phyloP scores from a whole-genome alignment of 116 monocot genomes.

The Iris pallida region DNA sequence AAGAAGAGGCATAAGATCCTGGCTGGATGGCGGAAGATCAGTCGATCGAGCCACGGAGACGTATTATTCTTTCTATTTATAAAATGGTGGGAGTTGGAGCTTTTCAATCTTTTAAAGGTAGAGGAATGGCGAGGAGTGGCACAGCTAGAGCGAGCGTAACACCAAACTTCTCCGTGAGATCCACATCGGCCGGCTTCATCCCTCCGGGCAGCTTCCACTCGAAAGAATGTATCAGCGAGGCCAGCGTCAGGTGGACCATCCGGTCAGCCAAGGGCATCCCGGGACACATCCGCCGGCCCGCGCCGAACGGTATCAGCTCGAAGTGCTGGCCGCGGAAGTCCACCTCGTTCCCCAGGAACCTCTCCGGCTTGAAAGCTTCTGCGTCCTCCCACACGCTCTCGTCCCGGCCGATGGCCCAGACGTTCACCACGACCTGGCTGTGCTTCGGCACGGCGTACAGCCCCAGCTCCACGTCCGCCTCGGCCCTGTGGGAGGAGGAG shows the following conservation, averaged over 20 bases:
- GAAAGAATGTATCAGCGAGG: slow-evolving; percentile 18
- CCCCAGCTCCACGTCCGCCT: neutral
- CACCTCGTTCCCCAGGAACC: neutral
- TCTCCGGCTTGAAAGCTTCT: slow-evolving; percentile 10
- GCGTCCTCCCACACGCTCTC: slow-evolving; percentile 9
- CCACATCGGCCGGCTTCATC: neutral
- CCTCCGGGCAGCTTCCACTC: slow-evolving; percentile 26
- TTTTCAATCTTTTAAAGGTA: slow-evolving; percentile 3
- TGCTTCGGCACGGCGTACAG: slow-evolving; percentile 15
- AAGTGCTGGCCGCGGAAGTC: neutral
- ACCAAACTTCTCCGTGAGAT: slow-evolving; percentile 12
- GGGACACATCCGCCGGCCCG: slow-evolving; percentile 19
- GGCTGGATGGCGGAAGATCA: too few relatives aligned
- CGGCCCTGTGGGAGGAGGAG: slow-evolving; percentile 10
- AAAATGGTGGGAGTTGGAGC: too few relatives aligned
- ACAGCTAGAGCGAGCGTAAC: slow-evolving; percentile 3
- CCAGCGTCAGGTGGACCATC: slow-evolving; percentile 21
- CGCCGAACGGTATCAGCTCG: slow-evolving; percentile 14
- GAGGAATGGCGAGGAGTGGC: slow-evolving; percentile 11
- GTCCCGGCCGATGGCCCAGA: slow-evolving; percentile 16
- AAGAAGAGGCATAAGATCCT: too few relatives aligned
- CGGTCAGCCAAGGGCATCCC: slow-evolving; percentile 21
- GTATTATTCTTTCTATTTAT: too few relatives aligned
- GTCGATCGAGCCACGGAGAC: too few relatives aligned
- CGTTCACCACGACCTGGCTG: slow-evolving; percentile 8